Evolutionary conservation across 192 early-diverging fungal genomes (phyloP), one percentile per base, ranked within the genome.

Genomic region (Coemansia umbellata): DNA sequence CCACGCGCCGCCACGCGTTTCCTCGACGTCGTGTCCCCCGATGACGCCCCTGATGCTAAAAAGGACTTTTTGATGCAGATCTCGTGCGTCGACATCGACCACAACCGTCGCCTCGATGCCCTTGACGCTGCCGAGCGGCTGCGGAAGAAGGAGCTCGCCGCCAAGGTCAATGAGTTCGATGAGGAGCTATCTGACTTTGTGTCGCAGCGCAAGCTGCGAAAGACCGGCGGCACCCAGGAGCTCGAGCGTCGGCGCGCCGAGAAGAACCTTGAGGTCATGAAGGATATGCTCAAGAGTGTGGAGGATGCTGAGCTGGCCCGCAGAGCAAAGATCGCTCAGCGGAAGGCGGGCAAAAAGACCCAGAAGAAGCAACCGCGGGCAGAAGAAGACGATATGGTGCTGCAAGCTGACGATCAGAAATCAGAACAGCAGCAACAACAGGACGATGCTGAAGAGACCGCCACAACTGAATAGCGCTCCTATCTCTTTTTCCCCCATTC

Each of bases 161-260:
- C 80, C 50, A 65, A 83, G 21, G 86, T 89, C 40, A 84, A 91
- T 53, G 87, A 87, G 53, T 91, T 91, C 74, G 87, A 86, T 45
- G 63, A 84, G 31, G 89, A 91, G 44, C 44, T 91, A 53, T 72
- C 79, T 0, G 62, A 68, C 0, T 91, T 88, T 76, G 89, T 91
- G 5, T 63, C 69, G 4, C 31, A 75, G 15, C 83, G 74, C 31
- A 84, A 85, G 49, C 41, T 91, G 42, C 81, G 85, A 35, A 87
- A 87, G 71, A 88, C 87, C 1, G 89, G 89, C 2, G 89, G 89
- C 8, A 85, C 86, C 0, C 63, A 84, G 44, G 87, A 89, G 47
- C 67, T 85, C 4, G 89, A 91, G 55, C 79, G 86, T 5, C 53
- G 80, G 53, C 77, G 87, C 6, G 78, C 83, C 18, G 80, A 87